Conservation (phyloP, 192 early-diverging fungal species). For the Haplosporangium gracile region DNA sequence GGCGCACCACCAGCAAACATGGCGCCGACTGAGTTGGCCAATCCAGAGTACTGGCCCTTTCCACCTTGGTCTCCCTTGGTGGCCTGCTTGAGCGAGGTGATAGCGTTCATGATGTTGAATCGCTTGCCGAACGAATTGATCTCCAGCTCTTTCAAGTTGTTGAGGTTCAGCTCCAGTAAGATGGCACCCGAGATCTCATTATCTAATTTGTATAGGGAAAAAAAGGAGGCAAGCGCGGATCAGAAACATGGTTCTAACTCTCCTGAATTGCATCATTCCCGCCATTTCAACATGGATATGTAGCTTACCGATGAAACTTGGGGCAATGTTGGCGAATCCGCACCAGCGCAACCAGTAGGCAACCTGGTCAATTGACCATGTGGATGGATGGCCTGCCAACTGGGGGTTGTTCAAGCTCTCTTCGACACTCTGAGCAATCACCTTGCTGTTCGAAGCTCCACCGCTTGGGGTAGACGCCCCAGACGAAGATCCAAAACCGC, state of each 20-base stretch:
- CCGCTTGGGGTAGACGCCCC: not conserved
- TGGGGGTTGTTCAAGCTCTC: slow-evolving; percentile 30
- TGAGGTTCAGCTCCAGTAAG: slow-evolving; percentile 68
- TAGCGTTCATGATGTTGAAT: slow-evolving; percentile 72
- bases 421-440: slow-evolving; percentile 26
- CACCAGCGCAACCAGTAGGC: slow-evolving; percentile 65
- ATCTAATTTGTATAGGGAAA: slow-evolving; percentile 44
- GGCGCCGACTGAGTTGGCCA: slow-evolving; percentile 8
- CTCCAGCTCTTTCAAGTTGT: slow-evolving; percentile 74
- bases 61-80: slow-evolving; percentile 18
- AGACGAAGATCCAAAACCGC: not conserved
- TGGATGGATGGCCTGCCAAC: slow-evolving; percentile 45
- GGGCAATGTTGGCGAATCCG: slow-evolving; percentile 58
- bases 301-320: slow-evolving; percentile 63
- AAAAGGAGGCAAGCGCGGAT: not conserved
- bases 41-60: slow-evolving; percentile 3
- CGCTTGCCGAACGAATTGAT: slow-evolving; percentile 71
- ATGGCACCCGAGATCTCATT: slow-evolving; percentile 74
- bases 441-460: slow-evolving; percentile 27
- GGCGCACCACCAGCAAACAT: slow-evolving; percentile 9
- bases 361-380: slow-evolving; percentile 68
- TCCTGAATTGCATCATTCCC: not conserved
- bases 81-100: slow-evolving; percentile 61
- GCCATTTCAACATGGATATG: not conserved
- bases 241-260: not conserved